Evolutionary conservation across 495 filamentous ascomycete genomes (phyloP).

Genomic region (Penicillium ochrochloron): DNA sequence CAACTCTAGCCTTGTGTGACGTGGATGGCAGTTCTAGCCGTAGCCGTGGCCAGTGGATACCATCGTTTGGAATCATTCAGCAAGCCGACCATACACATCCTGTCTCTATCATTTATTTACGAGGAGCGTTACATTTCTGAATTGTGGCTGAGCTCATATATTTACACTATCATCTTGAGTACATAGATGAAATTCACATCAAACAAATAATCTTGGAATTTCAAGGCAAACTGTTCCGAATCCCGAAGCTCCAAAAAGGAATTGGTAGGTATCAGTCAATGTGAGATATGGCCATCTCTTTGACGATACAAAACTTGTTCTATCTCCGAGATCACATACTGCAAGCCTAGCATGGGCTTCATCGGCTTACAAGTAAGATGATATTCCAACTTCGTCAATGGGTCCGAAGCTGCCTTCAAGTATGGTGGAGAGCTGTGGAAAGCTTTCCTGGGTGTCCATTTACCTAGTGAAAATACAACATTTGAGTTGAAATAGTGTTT

Average conservation of each 20-base stretch:
- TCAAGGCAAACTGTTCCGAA: too few relatives aligned
- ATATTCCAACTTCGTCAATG: not conserved
- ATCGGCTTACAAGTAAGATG: not conserved
- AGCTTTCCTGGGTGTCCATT: not conserved
- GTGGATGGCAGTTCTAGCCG: not conserved
- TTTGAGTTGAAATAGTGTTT: not conserved
- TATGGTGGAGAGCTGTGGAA: not conserved
- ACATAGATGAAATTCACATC: not conserved
- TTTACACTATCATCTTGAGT: not conserved
- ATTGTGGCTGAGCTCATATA: not conserved
- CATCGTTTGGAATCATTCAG: not conserved
- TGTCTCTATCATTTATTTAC: not conserved
- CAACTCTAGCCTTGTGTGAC: not conserved
- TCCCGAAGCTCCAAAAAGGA: not conserved
- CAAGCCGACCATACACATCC: not conserved
- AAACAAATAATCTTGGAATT: too few relatives aligned
- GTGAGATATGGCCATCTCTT: not conserved
- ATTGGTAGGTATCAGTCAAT: not conserved
- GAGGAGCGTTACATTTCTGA: not conserved
- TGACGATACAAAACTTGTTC: too few relatives aligned
- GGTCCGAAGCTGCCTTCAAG: not conserved
- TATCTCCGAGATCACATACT: not conserved
- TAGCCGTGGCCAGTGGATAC: not conserved
- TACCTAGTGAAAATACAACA: not conserved
- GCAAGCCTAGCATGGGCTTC: slow-evolving; percentile 1